Percentiles rank a stretch among this genome's conserved stretches.
Evolutionary conservation across 2,329 filamentous ascomycete species (phyloP).

Genomic region (Proliferodiscus dingleyae): DNA sequence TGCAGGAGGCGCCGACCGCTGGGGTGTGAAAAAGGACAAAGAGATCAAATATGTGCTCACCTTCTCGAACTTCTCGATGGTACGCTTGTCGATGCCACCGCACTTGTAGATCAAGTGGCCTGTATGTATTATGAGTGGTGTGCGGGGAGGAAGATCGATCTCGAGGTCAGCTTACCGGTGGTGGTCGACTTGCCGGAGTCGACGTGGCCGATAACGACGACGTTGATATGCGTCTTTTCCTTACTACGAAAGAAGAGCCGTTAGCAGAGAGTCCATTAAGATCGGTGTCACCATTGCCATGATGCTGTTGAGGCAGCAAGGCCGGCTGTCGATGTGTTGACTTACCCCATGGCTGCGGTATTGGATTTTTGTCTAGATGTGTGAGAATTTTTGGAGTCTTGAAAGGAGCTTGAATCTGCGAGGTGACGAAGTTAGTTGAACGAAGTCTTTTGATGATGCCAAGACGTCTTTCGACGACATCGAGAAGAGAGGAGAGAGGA

Average conservation of each 20-base stretch:
- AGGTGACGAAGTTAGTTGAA: constrained; percentile 14
- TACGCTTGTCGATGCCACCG: constrained; percentile 99
- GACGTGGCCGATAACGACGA: constrained; percentile 99
- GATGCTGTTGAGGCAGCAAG: constrained; percentile 15
- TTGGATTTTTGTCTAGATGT: constrained; percentile 23
- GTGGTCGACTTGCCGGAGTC: constrained; percentile 99
- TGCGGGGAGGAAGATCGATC: constrained; percentile 6
- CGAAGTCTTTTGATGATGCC: constrained; percentile 10
- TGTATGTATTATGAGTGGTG: constrained; percentile 37
- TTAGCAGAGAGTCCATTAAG: constrained; percentile 22
- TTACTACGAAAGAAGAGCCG: constrained; percentile 57
- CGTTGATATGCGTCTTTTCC: constrained; percentile 95
- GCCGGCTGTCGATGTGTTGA: constrained; percentile 10
- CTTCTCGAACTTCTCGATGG: constrained; percentile 99
- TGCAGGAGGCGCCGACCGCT: constrained; percentile 6
- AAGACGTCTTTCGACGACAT: too few species aligned
- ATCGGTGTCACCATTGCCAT: constrained; percentile 13
- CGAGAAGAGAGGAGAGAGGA: neutral
- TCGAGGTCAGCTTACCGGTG: constrained; percentile 59
- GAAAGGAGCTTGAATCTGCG: constrained; percentile 23
- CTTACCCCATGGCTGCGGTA: constrained; percentile 34
- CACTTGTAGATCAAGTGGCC: constrained; percentile 99
- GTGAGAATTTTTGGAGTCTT: constrained; percentile 22
- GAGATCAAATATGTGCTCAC: constrained; percentile 46
- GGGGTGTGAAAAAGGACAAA: constrained; percentile 7